Evolutionary conservation across 2,329 filamentous ascomycete genomes (phyloP), one percentile per base, ranked within the genome.

Genomic region (Penicillium sp.): DNA sequence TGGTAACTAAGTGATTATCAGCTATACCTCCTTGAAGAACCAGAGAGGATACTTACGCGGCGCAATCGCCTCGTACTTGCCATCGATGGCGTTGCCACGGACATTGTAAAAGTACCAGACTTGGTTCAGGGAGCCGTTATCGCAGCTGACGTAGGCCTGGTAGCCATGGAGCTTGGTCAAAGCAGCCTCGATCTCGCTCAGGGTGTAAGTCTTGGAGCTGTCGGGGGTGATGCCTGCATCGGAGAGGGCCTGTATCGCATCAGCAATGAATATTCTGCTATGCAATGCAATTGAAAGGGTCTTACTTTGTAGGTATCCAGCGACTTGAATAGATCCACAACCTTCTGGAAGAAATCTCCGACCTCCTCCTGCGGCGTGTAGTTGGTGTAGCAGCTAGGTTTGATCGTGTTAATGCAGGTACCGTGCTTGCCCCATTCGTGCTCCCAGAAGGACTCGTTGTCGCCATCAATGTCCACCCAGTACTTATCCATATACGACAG

Each of bases 391-490:
- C 85, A 87, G 16, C 69, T 60, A 0, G 82, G 77, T 2, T 82
- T 69, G 37, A 87, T 77, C 0, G 85, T 87, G 61, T 79, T 82
- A 59, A 87, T 81, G 69, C 85, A 87, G 10, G 84, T 86, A 26
- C 64, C 85, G 64, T 87, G 84, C 65, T 85, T 86, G 64, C 76
- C 74, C 78, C 82, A 87, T 62, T 87, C 84, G 66, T 86, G 82
- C 57, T 79, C 74, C 84, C 84, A 87, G 58, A 87, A 78, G 23
- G 60, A 67, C 56, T 81, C 77, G 55, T 77, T 74, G 24, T 76
- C 62, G 34, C 77, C 78, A 31, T 73, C 53, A 61, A 79, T 74
- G 58, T 77, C 74, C 55, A 78, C 75, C 80, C 80, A 83, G 67
- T 81, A 83, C 1, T 70, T 76, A 29, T 75, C 65, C 80, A 84